These are phyloP conservation scores for Cyberlindnera samutprakarnensis DNA, from an alignment of 805 yeast genomes.

Conservation along the genomic window DNA sequence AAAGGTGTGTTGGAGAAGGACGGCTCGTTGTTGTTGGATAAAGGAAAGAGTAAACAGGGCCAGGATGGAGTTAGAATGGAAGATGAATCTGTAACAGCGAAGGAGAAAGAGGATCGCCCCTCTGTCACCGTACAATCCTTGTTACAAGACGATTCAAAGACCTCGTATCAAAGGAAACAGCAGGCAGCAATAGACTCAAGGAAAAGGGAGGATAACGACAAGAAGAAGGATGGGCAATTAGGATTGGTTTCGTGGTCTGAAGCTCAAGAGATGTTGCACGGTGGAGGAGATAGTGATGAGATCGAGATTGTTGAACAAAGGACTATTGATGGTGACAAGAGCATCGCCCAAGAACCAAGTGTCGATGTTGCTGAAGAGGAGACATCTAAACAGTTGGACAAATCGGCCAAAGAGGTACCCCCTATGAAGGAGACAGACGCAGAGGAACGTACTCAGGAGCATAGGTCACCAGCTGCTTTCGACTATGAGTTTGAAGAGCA, in stretches of 20 bases:
- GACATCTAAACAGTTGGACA: background rate
- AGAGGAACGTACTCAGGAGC: constrained; percentile 1
- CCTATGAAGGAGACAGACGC: constrained; percentile 3
- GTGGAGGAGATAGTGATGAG: constrained; percentile 3
- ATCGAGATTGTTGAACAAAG: constrained; percentile 8
- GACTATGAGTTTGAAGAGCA: constrained; percentile 70
- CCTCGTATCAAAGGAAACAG: constrained; percentile 3
- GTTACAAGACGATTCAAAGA: constrained; percentile 14
- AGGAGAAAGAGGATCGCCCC: constrained; percentile 1
- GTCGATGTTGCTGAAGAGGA: constrained; percentile 8
- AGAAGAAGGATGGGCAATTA: constrained; percentile 4
- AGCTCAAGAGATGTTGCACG: constrained; percentile 28
- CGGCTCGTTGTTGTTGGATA: constrained; percentile 8
- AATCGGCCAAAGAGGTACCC: background rate
- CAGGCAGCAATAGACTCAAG: constrained; percentile 4
- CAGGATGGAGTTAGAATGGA: background rate
- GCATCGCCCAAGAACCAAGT: constrained; percentile 13
- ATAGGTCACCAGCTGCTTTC: constrained; percentile 13
- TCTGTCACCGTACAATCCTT: constrained; percentile 19
- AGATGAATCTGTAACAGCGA: background rate
- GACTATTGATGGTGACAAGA: constrained; percentile 4
- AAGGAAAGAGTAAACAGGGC: constrained; percentile 2
- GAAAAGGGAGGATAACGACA: constrained; percentile 2
- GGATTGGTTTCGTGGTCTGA: constrained; percentile 48
- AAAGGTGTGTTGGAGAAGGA: constrained; percentile 15